Evolutionary conservation across 768 basidiomycete species (phyloP).

Genomic region (Baorangia bicolor): DNA sequence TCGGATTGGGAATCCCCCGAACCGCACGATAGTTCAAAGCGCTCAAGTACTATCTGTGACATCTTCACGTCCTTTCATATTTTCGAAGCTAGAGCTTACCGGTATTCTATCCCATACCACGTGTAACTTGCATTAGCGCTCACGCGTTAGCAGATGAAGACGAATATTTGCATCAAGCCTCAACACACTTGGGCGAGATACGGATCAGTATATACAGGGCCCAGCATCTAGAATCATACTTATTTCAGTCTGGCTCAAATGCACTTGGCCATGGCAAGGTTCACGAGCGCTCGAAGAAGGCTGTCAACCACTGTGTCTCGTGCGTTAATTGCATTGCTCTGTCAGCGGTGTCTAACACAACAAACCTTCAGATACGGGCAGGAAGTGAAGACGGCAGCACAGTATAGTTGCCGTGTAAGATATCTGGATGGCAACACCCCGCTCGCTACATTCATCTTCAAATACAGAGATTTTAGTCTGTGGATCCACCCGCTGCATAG

Average conservation of each 20-base stretch:
- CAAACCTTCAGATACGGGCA: conserved; percentile 21
- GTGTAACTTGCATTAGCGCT: not conserved
- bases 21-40: conserved; percentile 8
- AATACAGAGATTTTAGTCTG: conserved; percentile 30
- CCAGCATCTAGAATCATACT: accelerated
- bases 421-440: conserved; percentile 18
- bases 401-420: not conserved
- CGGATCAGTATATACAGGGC: conserved; percentile 8
- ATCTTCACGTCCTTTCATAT: conserved; percentile 21
- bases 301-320: conserved; percentile 29
- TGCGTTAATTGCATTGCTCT: conserved; percentile 9
- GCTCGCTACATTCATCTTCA: conserved; percentile 30
- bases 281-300: conserved; percentile 34
- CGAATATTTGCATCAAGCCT: conserved; percentile 15
- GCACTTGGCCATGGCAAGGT: conserved; percentile 16
- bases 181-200: conserved; percentile 25
- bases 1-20: not conserved
- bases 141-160: conserved; percentile 27
- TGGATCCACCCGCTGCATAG: not conserved
- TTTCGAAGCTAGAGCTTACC: conserved; percentile 28
- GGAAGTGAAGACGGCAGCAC: conserved; percentile 4
- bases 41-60: conserved; percentile 11
- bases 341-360: not conserved
- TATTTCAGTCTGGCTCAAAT: no score
- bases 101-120: conserved; percentile 17